Base-by-base conservation (phyloP, 352 stramenopile species). In the Phytophthora litchii region DNA sequence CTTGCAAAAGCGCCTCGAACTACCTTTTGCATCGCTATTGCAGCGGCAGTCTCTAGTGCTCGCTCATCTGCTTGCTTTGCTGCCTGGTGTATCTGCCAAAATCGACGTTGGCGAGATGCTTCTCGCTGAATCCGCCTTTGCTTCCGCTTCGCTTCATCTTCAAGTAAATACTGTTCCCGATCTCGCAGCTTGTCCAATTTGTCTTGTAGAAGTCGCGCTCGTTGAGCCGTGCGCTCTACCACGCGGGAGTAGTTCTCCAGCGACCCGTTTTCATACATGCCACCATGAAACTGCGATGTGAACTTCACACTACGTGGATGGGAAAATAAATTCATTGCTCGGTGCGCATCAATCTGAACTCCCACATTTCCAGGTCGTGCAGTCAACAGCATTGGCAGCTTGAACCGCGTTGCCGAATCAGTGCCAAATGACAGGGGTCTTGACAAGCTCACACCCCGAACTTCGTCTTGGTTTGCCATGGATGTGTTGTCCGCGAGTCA, bases 331-430 rank as follows among this genome's bases (percentile, higher is more conserved):
- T 76, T 77, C 68, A 88, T 83, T 1, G 64, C 53, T 7, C 85
- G 82, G 36, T 85, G 86, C 35, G 85, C 60, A 48, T 91, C 80
- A 52, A 94, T 89, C 67, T 89, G 82, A 14, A 92, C 76, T 35
- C 85, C 82, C 16, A 94, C 75, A 51, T 92, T 94, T 23, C 82
- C 79, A 23, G 82, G 77, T 11, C 79, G 77, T 21, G 82, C 85
- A 23, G 58, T 71, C 9, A 74, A 66, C 14, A 91, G 37, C 35
- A 88, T 27, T 40, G 78, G 82, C 19, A 88, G 68, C 35, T 80
- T 83, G 12, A 64, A 23, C 13, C 47, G 37, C 14, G 51, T 25
- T 11, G 45, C 19, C 2, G 46, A 34, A 2, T 19, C 20, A 32
- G 38, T 36, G 23, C 23, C 17, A 32, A 60, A 52, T 16, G 38